Evolutionary conservation across 2,329 filamentous ascomycete genomes (phyloP).

Genomic region (Curvularia sp.): DNA sequence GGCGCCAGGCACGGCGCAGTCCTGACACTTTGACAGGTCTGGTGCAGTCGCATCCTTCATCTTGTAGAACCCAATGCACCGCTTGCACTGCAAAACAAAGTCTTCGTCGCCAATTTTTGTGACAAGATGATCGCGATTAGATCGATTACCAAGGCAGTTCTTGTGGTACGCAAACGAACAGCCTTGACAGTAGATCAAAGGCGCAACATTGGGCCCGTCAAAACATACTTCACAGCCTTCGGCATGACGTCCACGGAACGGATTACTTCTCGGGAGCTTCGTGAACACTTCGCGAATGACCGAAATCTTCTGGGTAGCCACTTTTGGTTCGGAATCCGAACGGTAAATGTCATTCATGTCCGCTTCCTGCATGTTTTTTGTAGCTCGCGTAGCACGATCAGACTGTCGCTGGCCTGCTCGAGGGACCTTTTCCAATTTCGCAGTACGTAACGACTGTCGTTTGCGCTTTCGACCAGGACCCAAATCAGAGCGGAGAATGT

Average conservation of each 20-base stretch:
- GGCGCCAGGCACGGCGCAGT: slow-evolving; percentile 69
- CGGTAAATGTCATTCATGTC: slow-evolving; percentile 66
- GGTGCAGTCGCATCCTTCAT: slow-evolving; percentile 76
- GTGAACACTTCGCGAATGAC: slow-evolving; percentile 76
- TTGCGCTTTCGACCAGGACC: slow-evolving; percentile 51
- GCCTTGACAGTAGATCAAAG: slow-evolving; percentile 87
- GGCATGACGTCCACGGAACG: slow-evolving; percentile 75
- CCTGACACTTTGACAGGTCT: slow-evolving; percentile 73
- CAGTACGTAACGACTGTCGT: slow-evolving; percentile 24
- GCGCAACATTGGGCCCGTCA: slow-evolving; percentile 66
- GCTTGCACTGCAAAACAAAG: slow-evolving; percentile 89
- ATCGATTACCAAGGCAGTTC: slow-evolving; percentile 77
- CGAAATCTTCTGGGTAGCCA: slow-evolving; percentile 61
- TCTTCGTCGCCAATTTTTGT: slow-evolving; percentile 80
- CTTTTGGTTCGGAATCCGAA: slow-evolving; percentile 52
- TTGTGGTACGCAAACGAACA: slow-evolving; percentile 87
- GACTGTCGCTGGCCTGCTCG: slow-evolving; percentile 53
- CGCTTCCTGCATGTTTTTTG: slow-evolving; percentile 61
- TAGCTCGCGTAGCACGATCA: slow-evolving; percentile 55
- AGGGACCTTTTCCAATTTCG: slow-evolving; percentile 27
- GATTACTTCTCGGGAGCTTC: slow-evolving; percentile 64
- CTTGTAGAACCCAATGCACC: slow-evolving; percentile 73
- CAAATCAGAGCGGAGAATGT: slow-evolving; percentile 54
- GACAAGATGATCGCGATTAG: slow-evolving; percentile 80
- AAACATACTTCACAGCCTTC: slow-evolving; percentile 77